Base-by-base conservation (phyloP, 495 filamentous ascomycete genomes). In the Umbilicaria muhlenbergii region DNA sequence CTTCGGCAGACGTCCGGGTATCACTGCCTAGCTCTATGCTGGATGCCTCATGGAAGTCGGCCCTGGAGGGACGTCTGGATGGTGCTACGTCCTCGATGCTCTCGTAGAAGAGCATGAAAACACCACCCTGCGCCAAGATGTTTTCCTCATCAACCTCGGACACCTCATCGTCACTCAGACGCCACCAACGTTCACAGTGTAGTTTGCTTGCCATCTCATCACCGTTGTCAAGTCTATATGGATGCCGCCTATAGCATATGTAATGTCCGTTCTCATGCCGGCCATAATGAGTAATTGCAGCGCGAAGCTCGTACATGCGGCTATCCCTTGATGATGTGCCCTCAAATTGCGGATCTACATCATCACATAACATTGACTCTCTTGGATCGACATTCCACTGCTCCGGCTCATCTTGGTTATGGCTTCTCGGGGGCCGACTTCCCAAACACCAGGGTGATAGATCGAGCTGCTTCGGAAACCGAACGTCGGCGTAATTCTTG, bases 51-150 rank as follows among this genome's bases (percentile, higher is more conserved):
- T 44, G 15, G 12, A 11, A 36, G 17, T 32, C 0, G 40, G 2
- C 28, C 11, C 15, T 40, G 12, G 24, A 28, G 24, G 24, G 8
- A 28, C 24, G 24, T 8, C 24, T 28, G 24, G 24, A 28, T 28
- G 24, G 24, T 6, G 24, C 24, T 40, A 7, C 17, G 6, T 33
- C 8, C 15, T 41, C 36, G 1, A 48, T 17, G 41, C 42, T 45
- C 47, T 98, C 91, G 53, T 96, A 98, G 61, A 98, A 95, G 8
- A 96, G 68, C 89, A 98, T 95, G 53, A 95, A 96, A 1, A 81
- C 89, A 12, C 82, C 86, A n/a, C 78, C 75, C 51, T 89, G 83
- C 2, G 61, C 66, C 41, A 94, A 69, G 0, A 91, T 88, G 31
- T 69, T 69, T 11, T 71, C 65, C 60, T 94, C 87, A 15, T 70